Conservation (phyloP, 2,329 filamentous ascomycete species). For the Penicillium thymicola region DNA sequence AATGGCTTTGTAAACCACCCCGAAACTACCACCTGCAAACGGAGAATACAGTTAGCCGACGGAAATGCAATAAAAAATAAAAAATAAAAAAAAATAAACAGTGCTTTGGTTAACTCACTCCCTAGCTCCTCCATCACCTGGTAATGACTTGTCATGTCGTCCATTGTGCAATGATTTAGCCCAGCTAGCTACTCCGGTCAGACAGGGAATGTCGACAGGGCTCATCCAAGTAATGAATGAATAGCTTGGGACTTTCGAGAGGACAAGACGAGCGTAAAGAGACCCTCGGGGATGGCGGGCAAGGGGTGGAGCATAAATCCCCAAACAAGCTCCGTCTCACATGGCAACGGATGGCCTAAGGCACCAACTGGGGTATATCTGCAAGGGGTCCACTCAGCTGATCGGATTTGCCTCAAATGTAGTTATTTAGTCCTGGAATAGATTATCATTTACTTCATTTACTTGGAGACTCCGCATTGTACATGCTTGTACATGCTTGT, state of each 20-base stretch:
- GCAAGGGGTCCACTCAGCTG: conserved; percentile 17
- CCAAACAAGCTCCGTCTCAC: conserved; percentile 25
- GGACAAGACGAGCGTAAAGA: conserved; percentile 5
- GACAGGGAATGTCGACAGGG: conserved; percentile 15
- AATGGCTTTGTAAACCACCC: conserved; percentile 94
- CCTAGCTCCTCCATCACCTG: conserved; percentile 95
- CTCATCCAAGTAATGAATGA: conserved; percentile 11
- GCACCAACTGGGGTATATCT: conserved; percentile 11
- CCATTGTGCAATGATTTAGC: conserved; percentile 32
- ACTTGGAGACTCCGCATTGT: background rate
- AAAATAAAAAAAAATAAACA: background rate
- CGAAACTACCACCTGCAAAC: conserved; percentile 80
- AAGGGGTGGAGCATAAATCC: conserved; percentile 25
- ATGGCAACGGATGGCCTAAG: conserved; percentile 18
- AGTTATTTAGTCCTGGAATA: background rate
- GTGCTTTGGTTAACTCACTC: conserved; percentile 59
- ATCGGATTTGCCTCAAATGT: background rate
- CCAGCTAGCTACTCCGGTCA: conserved; percentile 17
- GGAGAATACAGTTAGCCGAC: conserved; percentile 15
- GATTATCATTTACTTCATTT: conserved; percentile 1
- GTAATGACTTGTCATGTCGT: conserved; percentile 74
- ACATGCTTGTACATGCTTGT: background rate
- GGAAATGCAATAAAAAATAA: conserved; percentile 1
- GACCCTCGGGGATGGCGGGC: conserved; percentile 4
- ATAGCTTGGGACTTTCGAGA: conserved; percentile 6